A percentile compares a stretch with the other conserved stretches of the same genome.
Evolutionary conservation across 2,329 filamentous ascomycete species (phyloP).

Genomic region (Xenosphaeropsis pyriputrescens): DNA sequence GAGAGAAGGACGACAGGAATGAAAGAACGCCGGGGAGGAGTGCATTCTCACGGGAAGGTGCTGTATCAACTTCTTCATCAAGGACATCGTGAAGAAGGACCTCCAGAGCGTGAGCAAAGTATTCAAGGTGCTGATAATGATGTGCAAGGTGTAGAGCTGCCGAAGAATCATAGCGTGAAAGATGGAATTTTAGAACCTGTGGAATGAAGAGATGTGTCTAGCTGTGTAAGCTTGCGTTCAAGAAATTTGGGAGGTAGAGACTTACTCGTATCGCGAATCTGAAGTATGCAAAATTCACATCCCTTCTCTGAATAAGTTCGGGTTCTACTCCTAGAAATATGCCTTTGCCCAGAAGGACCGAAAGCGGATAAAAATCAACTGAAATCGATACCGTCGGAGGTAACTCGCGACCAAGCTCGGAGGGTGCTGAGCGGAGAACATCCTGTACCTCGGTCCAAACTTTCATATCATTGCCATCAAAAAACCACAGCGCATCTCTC

Average conservation of each 20-base stretch:
- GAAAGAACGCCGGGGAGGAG: slow-evolving; percentile 49
- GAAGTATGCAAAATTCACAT: slow-evolving; percentile 82
- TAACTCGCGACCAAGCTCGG: slow-evolving; percentile 52
- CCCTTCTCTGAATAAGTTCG: slow-evolving; percentile 82
- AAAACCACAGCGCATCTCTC: slow-evolving; percentile 84
- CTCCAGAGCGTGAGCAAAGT: slow-evolving; percentile 87
- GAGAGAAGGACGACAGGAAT: slow-evolving; percentile 56
- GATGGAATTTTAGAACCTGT: slow-evolving; percentile 67
- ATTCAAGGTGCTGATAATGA: slow-evolving; percentile 75
- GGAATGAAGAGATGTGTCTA: slow-evolving; percentile 89
- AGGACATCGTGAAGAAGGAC: slow-evolving; percentile 84
- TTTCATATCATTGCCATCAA: slow-evolving; percentile 75
- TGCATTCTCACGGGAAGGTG: slow-evolving; percentile 45
- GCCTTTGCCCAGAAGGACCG: slow-evolving; percentile 74
- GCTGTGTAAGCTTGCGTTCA: slow-evolving; percentile 2
- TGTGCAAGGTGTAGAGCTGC: slow-evolving; percentile 72
- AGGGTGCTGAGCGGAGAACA: slow-evolving; percentile 56
- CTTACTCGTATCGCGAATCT: slow-evolving; percentile 76
- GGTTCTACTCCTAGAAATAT: slow-evolving; percentile 84
- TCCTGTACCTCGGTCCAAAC: slow-evolving; percentile 84
- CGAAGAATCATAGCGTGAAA: slow-evolving; percentile 61
- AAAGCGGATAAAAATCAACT: slow-evolving; percentile 92
- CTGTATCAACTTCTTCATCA: slow-evolving; percentile 80
- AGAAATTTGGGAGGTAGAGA: slow-evolving; percentile 5
- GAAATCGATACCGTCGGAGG: slow-evolving; percentile 62